Evolutionary conservation across 495 filamentous ascomycete genomes (phyloP), one percentile per base, ranked within the genome.

Genomic region (Penicillium pulvis): DNA sequence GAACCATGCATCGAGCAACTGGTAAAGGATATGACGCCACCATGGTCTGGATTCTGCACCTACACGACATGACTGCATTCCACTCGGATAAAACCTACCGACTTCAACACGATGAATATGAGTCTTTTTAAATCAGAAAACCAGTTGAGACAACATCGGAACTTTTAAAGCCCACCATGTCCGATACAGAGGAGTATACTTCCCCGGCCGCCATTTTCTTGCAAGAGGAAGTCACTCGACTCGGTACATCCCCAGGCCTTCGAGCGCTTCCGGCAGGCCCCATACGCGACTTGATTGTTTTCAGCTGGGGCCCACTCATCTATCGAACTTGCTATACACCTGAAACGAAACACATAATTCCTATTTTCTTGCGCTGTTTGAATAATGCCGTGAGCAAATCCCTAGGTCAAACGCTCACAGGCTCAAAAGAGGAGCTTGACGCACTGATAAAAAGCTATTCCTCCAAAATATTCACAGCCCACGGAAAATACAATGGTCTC

Each of bases 251-350:
- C 16, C 67, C 65, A 10, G 71, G 71, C 6, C 47, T 73, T 6
- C 62, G 69, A 41, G 69, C 61, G 1, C 46, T 70, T 10, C 69
- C 69, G 7, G 65, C 59, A 39, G 52, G 65, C 17, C 63, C 61
- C 8, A 56, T 63, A 31, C 67, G 69, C 8, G 71, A 71, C 12
- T 74, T 71, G 41, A 47, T 74, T 12, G 58, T 65, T 16, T 47
- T 70, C 6, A 67, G 66, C 46, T 73, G 71, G 71, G 71, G 71
- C 0, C 69, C 67, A 10, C 36, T 73, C 12, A 44, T 71, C 41
- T 73, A 68, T 43, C 64, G 66, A 23, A 73, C 71, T 2, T 63
- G 50, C 19, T 71, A 73, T 55, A 58, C 56, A 1, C 54, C 69
- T 6, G 63, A 66, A 17, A 59, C 61, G 9, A 58, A 67, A 44